Base-by-base conservation (phyloP, 257 asterid genomes). In the Rhazya stricta region DNA sequence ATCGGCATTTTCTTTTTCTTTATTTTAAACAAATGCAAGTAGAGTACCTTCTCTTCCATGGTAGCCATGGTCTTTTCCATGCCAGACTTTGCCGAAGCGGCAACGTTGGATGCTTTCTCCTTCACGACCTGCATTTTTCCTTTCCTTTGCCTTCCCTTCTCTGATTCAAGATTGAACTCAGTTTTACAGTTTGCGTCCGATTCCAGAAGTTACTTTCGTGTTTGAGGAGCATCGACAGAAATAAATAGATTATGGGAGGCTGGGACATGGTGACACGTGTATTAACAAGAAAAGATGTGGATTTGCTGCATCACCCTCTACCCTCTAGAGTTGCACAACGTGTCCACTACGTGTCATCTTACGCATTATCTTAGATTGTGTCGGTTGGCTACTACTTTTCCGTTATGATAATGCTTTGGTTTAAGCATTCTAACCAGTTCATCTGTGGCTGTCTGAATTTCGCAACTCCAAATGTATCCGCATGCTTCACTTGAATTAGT, bases 71-170 rank as follows among this genome's bases (percentile, higher is more conserved):
- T 80, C 62, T 91, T 91, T 5, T 86, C 96, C 85, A 86, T 72
- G 79, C 97, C 97, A 12, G 96, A 76, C 53, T 82, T 81, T 3
- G 97, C 97, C 5, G 93, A 85, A 29, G 97, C 97, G 62, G 89
- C 91, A 3, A 82, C 67, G 65, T 90, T 88, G 8, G 90, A 80
- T n/a, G 91, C 91, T 29, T 79, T 66, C 78, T 91, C 93, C 74
- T 91, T 91, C 9, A 83, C 36, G 11, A 85, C 37, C 79, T 91
- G 88, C 96, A 91, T 89, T 69, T 81, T 83, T 60, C 15, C 19
- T 15, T 30, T 8, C 27, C 54, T 43, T 41, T 34, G 0, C 25
- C 54, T 39, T 41, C 6, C 6, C 45, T 3, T 41, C 48, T 13
- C 48, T 43, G 48, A 43, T 5, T 43, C 48, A 10, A 43, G 9